Evolutionary conservation across 345 rosid genomes (phyloP), one percentile per base, ranked within the genome.

Genomic region (Eucalyptus polybractea): DNA sequence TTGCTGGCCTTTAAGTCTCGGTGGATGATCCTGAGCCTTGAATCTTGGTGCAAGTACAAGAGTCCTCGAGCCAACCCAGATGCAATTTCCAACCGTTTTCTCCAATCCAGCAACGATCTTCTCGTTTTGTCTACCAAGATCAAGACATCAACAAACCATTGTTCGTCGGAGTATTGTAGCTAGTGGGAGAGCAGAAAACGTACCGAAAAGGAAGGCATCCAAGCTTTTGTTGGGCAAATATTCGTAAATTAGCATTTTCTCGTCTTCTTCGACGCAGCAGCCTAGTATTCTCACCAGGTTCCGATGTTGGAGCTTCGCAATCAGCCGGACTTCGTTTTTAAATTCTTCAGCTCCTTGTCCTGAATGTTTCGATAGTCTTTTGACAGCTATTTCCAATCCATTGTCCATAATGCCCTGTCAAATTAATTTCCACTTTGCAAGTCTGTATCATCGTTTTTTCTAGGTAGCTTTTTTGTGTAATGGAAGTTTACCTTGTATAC

Each of bases 1-100:
- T 95, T 95, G 88, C 97, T 95, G 5, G 96, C 91, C 88, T 96
- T 96, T n/a, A 96, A 89, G 89, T 96, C 98, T 89, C 98, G 93
- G 50, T 95, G 99, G 49, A 96, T 95, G 89, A 96, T 96, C 91
- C 95, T 94, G 13, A 94, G 89, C 87, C 97, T 95, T 3, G 98
- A 94, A 86, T 97, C 97, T 85, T 94, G 94, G 90, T 96, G 97
- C 14, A 97, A 94, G 72, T 96, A 97, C 25, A 95, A 87, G 45
- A 96, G 89, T 76, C 98, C 97, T 10, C 96, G 93, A 58, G 96
- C 97, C 56, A 96, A 88, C 47, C 97, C 97, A 0, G 91, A 85
- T 47, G 94, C 91, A 15, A 96, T 96, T 24, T 91, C 94, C 10
- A 93, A 92, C 8, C 96, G 89, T 85, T 90, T 95, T 31, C 69